Percentiles rank a stretch among this genome's conserved stretches.
phyloP scores from a whole-genome alignment of 1,284 basidiomycete species.

The Polyporus tsugae region DNA sequence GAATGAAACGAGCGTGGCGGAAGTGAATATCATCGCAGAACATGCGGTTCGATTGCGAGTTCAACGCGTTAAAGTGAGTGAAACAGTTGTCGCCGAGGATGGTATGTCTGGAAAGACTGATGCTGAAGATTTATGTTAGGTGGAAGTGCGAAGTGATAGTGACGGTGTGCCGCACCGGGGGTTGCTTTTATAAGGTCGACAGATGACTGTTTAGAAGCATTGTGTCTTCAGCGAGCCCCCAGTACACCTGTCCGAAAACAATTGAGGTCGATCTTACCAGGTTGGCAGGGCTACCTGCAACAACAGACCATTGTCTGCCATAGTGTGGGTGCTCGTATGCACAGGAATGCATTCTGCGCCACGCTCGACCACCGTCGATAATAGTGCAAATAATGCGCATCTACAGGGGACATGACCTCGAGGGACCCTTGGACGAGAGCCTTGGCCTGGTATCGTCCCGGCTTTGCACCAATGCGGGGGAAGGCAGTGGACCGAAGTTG shows the following conservation, averaged over 20 bases:
- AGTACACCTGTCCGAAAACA: neutral
- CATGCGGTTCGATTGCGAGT: neutral
- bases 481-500: too few species aligned
- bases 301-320: neutral
- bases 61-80: neutral
- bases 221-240: neutral
- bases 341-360: neutral
- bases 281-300: neutral
- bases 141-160: too few species aligned
- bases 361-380: neutral
- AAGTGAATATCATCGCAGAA: neutral
- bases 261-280: neutral
- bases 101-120: neutral
- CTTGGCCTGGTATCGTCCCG: too few species aligned
- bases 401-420: too few species aligned
- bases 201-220: neutral
- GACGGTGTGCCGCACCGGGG: too few species aligned
- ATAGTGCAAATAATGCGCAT: neutral
- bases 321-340: neutral
- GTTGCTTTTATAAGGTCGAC: neutral
- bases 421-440: too few species aligned
- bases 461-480: too few species aligned
- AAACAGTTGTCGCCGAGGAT: neutral
- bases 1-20: neutral
- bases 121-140: neutral